Percentiles rank a stretch among this genome's conserved stretches.
These are phyloP conservation scores for Croton laevigatus DNA, from an alignment of 441 rosid species.

Conservation along the genomic window DNA sequence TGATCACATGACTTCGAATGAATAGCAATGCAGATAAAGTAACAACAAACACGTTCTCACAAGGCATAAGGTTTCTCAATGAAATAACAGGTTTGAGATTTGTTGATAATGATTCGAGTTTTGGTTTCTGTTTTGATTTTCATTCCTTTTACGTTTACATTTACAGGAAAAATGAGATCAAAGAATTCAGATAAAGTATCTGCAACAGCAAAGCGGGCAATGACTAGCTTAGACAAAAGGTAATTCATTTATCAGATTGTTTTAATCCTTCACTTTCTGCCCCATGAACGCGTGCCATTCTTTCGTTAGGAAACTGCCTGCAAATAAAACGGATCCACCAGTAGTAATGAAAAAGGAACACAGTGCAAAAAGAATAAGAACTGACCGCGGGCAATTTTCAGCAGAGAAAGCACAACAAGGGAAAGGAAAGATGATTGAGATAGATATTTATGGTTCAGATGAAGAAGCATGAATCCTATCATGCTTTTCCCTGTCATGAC, in stretches of 20 bases:
- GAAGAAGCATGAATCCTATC: constrained; percentile 45
- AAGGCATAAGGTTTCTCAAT: constrained; percentile 86
- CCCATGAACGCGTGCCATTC: constrained; percentile 20
- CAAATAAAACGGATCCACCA: constrained; percentile 35
- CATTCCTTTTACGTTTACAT: constrained; percentile 15
- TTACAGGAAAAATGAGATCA: constrained; percentile 45
- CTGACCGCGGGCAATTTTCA: constrained; percentile 25
- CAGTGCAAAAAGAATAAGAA: constrained; percentile 52
- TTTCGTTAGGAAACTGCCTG: constrained; percentile 52
- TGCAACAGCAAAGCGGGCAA: constrained; percentile 29
- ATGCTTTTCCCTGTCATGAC: not conserved
- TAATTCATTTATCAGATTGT: constrained; percentile 25
- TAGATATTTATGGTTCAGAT: constrained; percentile 67
- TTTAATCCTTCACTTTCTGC: not conserved
- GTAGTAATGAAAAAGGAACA: constrained; percentile 23
- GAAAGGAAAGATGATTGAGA: constrained; percentile 62
- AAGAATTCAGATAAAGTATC: constrained; percentile 37
- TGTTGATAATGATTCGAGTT: not conserved
- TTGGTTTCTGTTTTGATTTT: constrained; percentile 3
- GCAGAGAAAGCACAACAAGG: constrained; percentile 30
- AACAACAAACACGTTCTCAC: constrained; percentile 83
- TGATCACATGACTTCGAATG: constrained; percentile 18
- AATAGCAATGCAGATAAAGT: constrained; percentile 84
- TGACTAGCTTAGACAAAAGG: constrained; percentile 53
- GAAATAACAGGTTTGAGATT: constrained; percentile 66